These are phyloP conservation scores for Penicillium paradoxum DNA, from an alignment of 495 filamentous ascomycete species.

Conservation along the genomic window DNA sequence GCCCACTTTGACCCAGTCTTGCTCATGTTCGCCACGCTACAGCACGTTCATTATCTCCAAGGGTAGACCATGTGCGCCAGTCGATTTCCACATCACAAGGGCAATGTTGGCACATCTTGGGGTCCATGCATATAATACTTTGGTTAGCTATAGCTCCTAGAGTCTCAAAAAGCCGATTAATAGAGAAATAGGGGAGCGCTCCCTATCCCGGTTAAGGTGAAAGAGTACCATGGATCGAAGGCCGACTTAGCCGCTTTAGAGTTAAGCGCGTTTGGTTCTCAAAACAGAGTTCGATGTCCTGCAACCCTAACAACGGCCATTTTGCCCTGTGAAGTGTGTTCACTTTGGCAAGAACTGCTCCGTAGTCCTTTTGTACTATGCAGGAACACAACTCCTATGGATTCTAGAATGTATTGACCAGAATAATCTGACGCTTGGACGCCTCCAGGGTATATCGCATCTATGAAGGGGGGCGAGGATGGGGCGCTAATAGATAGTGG, in stretches of 20 bases:
- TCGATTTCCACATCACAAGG: no score
- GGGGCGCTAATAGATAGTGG: background rate
- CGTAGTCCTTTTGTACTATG: no score
- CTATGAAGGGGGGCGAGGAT: no score
- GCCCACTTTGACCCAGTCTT: background rate
- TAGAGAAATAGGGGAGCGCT: background rate
- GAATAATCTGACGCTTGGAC: no score
- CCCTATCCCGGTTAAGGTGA: background rate
- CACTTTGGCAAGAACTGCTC: background rate
- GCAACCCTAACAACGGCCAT: background rate
- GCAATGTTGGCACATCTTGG: background rate
- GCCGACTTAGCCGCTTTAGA: background rate
- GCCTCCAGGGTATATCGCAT: no score
- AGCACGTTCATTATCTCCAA: background rate
- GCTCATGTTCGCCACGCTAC: no score
- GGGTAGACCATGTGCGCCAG: background rate
- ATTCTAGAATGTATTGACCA: no score
- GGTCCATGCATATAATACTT: background rate
- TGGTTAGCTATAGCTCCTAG: no score
- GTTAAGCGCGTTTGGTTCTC: background rate
- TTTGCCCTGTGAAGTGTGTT: no score
- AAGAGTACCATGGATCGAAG: background rate
- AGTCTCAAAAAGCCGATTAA: background rate
- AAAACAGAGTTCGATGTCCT: background rate
- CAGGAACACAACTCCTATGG: no score